Percentiles rank a stretch among this genome's conserved stretches.
Conservation (phyloP, 495 filamentous ascomycete species). For the Penicillium atrosanguineum region DNA sequence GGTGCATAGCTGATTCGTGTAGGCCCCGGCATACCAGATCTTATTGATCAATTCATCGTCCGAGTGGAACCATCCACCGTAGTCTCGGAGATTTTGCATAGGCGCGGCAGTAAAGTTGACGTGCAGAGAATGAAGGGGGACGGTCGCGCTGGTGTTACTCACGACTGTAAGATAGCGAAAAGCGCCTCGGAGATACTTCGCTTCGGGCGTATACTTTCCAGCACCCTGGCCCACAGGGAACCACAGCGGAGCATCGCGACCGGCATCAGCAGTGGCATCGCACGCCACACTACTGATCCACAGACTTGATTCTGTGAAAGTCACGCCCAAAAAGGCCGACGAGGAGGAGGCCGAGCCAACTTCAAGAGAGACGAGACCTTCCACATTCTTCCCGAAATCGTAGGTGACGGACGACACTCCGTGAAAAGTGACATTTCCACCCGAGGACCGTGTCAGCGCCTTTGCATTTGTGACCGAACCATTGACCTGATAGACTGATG, state of each 20-base stretch:
- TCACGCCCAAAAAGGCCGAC: constrained; percentile 40
- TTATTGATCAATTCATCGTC: constrained; percentile 55
- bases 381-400: constrained; percentile 48
- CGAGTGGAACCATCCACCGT: constrained; percentile 59
- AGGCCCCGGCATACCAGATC: constrained; percentile 65
- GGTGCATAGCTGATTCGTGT: constrained; percentile 56
- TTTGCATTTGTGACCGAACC: constrained; percentile 22
- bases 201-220: constrained; percentile 30
- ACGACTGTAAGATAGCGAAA: constrained; percentile 45
- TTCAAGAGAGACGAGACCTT: constrained; percentile 37
- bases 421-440: too few species aligned
- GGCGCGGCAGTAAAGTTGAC: constrained; percentile 37
- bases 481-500: constrained; percentile 32
- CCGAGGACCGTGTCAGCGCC: too few species aligned
- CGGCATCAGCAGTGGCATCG: constrained; percentile 42
- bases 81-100: constrained; percentile 50
- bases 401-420: constrained; percentile 26
- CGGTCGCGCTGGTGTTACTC: constrained; percentile 21
- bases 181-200: constrained; percentile 36
- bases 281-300: constrained; percentile 39
- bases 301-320: constrained; percentile 41
- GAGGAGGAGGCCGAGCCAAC: constrained; percentile 23
- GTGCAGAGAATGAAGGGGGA: constrained; percentile 13
- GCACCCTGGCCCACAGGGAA: constrained; percentile 25
- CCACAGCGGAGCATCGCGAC: constrained; percentile 40